A percentile compares a stretch with the other conserved stretches of the same genome.
Conservation (phyloP, 2,329 filamentous ascomycete species). For the Periglandula ipomoeae region DNA sequence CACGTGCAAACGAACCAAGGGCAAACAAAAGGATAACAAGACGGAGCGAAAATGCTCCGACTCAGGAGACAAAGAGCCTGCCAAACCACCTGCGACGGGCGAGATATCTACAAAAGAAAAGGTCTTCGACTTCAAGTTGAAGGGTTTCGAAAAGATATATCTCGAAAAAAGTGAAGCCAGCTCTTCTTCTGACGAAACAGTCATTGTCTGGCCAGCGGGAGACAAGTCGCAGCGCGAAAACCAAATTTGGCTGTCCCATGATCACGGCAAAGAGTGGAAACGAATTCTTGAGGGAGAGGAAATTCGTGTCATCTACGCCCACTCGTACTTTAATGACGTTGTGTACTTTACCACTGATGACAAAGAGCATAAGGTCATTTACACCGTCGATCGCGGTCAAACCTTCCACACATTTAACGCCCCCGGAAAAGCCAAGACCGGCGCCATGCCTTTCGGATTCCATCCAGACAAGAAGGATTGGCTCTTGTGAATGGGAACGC, state of each 20-base stretch:
- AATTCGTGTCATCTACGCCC: conserved; percentile 63
- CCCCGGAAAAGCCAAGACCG: conserved; percentile 40
- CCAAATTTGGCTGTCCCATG: conserved; percentile 62
- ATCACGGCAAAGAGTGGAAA: conserved; percentile 86
- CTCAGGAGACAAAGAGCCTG: conserved; percentile 28
- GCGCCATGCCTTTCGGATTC: conserved; percentile 53
- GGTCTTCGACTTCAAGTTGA: conserved; percentile 51
- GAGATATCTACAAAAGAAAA: conserved; percentile 54
- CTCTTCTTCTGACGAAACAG: conserved; percentile 60
- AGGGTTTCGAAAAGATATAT: conserved; percentile 54
- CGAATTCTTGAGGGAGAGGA: conserved; percentile 58
- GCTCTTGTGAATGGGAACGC: conserved; percentile 80
- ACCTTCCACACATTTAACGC: conserved; percentile 66
- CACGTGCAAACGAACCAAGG: conserved; percentile 53
- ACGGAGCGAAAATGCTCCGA: conserved; percentile 72
- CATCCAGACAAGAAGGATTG: conserved; percentile 81
- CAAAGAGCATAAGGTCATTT: conserved; percentile 54
- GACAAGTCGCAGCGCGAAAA: conserved; percentile 33
- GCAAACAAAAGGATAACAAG: conserved; percentile 58
- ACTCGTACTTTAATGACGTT: conserved; percentile 72
- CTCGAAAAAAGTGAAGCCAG: conserved; percentile 66
- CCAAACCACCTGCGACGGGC: conserved; percentile 49
- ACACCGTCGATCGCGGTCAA: conserved; percentile 70
- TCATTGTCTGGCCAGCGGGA: conserved; percentile 45
- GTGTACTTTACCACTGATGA: conserved; percentile 71